Conservation (phyloP, 2,329 filamentous ascomycete species). For the Chrysoporthe deuterocubensis region DNA sequence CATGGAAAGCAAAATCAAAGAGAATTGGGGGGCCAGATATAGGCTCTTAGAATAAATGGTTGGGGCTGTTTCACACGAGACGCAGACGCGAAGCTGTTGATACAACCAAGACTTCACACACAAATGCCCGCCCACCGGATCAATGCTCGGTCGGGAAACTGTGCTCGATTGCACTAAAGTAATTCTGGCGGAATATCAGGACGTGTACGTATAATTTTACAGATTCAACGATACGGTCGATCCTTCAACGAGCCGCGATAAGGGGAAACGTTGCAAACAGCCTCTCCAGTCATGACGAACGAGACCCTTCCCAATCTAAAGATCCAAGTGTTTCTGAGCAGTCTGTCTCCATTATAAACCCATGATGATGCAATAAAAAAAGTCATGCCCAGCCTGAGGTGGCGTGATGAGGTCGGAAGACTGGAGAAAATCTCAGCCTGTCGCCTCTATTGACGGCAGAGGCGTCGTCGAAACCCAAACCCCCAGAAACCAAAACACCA, state of each 20-base stretch:
- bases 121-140: too few relatives aligned
- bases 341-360: constrained; percentile 14
- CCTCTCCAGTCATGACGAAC: not conserved
- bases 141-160: too few relatives aligned
- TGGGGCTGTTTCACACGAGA: too few relatives aligned
- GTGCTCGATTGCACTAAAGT: not conserved
- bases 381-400: constrained; percentile 12
- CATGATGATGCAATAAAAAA: constrained; percentile 11
- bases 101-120: too few relatives aligned
- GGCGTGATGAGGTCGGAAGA: constrained; percentile 8
- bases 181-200: constrained; percentile 18
- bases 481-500: constrained; percentile 6
- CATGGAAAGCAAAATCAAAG: too few relatives aligned
- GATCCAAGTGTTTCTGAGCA: not conserved
- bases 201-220: constrained; percentile 13
- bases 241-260: not conserved
- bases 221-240: not conserved
- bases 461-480: not conserved
- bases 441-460: constrained; percentile 11
- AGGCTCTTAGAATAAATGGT: too few relatives aligned
- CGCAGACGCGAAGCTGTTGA: too few relatives aligned
- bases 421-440: not conserved
- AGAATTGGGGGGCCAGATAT: too few relatives aligned
- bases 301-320: constrained; percentile 3
- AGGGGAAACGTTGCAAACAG: constrained; percentile 1